Base-by-base conservation (phyloP, 2,329 filamentous ascomycete species). In the Ceratocystis huliohia region DNA sequence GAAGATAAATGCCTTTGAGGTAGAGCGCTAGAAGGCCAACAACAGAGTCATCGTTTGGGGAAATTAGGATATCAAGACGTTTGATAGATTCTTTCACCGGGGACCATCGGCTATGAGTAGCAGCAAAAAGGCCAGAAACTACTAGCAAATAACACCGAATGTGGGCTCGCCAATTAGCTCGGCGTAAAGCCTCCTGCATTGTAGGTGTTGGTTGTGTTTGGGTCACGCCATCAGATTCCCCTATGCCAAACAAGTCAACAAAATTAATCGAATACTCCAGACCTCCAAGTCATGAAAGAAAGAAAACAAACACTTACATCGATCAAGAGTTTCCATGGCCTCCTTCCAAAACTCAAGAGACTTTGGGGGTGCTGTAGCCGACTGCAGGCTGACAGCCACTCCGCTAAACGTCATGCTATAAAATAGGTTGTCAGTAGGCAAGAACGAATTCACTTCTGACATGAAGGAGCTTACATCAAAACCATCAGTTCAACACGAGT, bases 1-100 rank as follows among this genome's bases (percentile, higher is more conserved):
- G 93, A 64, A 85, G 79, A 70, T 91, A 88, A 6, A 89, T 82
- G 0, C 88, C 92, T 0, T 81, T 79, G 20, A 96, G 83, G 74
- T 96, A 96, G 56, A 83, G 77, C 5, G 83, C 79, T 57, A 89
- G 79, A 44, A 84, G 59, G 41, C 71, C 71, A 22, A 77, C 67
- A 1, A 78, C 78, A 69, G 72, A 77, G 73, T 77, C 78, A 68
- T 71, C 76, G 69, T 73, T 74, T 41, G 75, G 74, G 57, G 72
- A 73, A 62, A 78, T 73, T 44, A 79, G 76, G 64, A 72, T 74
- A 64, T 81, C 78, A 13, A 88, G 75, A 57, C 81, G 79, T 13
- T 79, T 75, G 20, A 89, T 74, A 66, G 79, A 81, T 67, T 83
- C 77, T 70, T 79, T 81, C 3, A 89, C 88, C 56, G 80, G 79